A percentile compares a stretch with the other conserved stretches of the same genome.
These are phyloP conservation scores for Echium plantagineum DNA, from an alignment of 257 asterid species.

Conservation along the genomic window DNA sequence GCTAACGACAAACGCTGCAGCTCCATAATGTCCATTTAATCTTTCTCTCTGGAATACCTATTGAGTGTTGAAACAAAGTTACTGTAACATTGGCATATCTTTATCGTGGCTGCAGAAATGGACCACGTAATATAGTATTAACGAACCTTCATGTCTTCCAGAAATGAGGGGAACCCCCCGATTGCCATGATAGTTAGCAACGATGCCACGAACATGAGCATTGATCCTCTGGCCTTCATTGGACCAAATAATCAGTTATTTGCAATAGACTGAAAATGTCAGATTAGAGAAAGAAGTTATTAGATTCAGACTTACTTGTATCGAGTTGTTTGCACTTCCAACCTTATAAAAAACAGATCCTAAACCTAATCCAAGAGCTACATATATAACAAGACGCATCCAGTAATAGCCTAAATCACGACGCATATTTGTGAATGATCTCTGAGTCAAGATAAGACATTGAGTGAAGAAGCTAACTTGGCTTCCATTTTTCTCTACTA, in stretches of 20 bases:
- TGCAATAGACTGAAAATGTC: background rate
- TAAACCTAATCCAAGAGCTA: slow-evolving; percentile 37
- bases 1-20: slow-evolving; percentile 35
- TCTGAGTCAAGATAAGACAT: slow-evolving; percentile 33
- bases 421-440: slow-evolving; percentile 48
- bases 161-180: slow-evolving; percentile 61
- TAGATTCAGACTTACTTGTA: slow-evolving; percentile 12
- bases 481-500: slow-evolving; percentile 17
- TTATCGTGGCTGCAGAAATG: background rate
- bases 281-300: background rate
- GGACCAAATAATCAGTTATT: background rate
- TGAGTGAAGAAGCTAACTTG: slow-evolving; percentile 22
- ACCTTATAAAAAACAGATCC: slow-evolving; percentile 38
- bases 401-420: slow-evolving; percentile 60
- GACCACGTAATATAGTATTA: background rate
- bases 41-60: slow-evolving; percentile 49
- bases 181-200: slow-evolving; percentile 45
- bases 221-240: slow-evolving; percentile 24
- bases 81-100: no score
- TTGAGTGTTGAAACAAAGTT: background rate
- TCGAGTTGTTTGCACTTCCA: slow-evolving; percentile 20
- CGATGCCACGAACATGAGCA: slow-evolving; percentile 23
- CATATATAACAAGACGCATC: slow-evolving; percentile 42
- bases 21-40: slow-evolving; percentile 53
- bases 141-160: slow-evolving; percentile 49